A percentile compares a stretch with the other conserved stretches of the same genome.
These are phyloP conservation scores for Diutina scorzettiae DNA, from an alignment of 1,139 yeast genomes.

Conservation along the genomic window DNA sequence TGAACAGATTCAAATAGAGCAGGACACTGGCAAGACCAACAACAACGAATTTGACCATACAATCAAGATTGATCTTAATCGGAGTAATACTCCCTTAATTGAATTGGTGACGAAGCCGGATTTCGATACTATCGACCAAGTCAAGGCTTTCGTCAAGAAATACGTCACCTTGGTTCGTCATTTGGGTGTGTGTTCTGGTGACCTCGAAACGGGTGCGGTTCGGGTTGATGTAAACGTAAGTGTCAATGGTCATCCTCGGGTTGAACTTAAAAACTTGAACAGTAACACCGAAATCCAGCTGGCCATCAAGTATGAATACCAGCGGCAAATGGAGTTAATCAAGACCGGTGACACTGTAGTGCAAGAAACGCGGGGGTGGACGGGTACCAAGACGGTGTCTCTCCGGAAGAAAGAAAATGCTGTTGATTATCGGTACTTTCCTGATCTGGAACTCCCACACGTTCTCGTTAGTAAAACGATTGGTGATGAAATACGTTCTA, in stretches of 20 bases:
- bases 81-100: slow-evolving; percentile 77
- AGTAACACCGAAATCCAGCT: slow-evolving; percentile 69
- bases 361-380: slow-evolving; percentile 90
- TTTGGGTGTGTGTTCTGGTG: slow-evolving; percentile 73
- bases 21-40: slow-evolving; percentile 82
- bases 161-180: slow-evolving; percentile 62
- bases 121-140: slow-evolving; percentile 54
- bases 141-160: slow-evolving; percentile 69
- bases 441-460: slow-evolving; percentile 79
- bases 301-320: slow-evolving; percentile 68
- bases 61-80: slow-evolving; percentile 61
- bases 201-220: slow-evolving; percentile 88
- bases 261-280: slow-evolving; percentile 82
- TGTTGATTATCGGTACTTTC: slow-evolving; percentile 85
- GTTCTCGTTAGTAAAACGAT: slow-evolving; percentile 33
- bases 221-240: slow-evolving; percentile 90
- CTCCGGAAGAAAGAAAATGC: slow-evolving; percentile 70
- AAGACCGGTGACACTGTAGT: slow-evolving; percentile 22
- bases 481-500: slow-evolving; percentile 18
- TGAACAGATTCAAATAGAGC: slow-evolving; percentile 78
- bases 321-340: slow-evolving; percentile 45
- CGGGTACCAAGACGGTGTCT: slow-evolving; percentile 54
- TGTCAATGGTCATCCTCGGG: slow-evolving; percentile 56
- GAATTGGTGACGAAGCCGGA: slow-evolving; percentile 92
- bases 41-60: slow-evolving; percentile 34